Percentiles rank a stretch among this genome's conserved stretches.
These are phyloP conservation scores for Colletotrichum liaoningense DNA, from an alignment of 2,329 filamentous ascomycete genomes.

Conservation along the genomic window DNA sequence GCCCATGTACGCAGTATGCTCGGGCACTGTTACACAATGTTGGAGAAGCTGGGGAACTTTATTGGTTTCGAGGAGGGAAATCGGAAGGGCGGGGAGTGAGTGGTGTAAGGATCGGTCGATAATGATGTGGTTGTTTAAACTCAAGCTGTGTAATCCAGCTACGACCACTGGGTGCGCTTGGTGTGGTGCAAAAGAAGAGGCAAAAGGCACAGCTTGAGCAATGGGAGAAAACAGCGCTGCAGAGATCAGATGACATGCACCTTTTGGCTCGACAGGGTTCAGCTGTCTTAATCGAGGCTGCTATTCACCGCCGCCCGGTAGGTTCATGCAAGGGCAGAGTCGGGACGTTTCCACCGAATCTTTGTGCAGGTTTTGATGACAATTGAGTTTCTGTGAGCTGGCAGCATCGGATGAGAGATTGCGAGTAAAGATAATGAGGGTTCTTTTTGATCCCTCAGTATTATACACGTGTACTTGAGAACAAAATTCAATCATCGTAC, in stretches of 20 bases:
- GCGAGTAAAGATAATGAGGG: too few relatives aligned
- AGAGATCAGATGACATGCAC: conserved; percentile 30
- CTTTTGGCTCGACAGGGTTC: conserved; percentile 13
- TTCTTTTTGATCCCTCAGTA: not conserved
- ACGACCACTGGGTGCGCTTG: not conserved
- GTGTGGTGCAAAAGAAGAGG: too few relatives aligned
- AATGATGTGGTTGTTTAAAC: conserved; percentile 9
- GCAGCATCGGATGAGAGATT: not conserved
- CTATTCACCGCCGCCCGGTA: conserved; percentile 27
- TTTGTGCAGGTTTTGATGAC: not conserved
- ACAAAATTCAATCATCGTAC: not conserved
- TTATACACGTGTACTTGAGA: not conserved
- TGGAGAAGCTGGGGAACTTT: not conserved
- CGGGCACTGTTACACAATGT: not conserved
- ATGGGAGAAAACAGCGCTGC: not conserved
- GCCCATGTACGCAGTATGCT: too few relatives aligned
- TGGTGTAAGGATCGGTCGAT: conserved; percentile 18
- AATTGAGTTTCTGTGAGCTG: conserved; percentile 10
- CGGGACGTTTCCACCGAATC: conserved; percentile 1
- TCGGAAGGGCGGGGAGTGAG: not conserved
- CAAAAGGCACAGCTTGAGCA: not conserved
- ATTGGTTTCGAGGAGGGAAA: not conserved
- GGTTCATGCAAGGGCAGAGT: conserved; percentile 32
- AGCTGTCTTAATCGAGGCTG: conserved; percentile 15
- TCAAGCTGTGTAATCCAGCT: not conserved